phyloP scores from a whole-genome alignment of 495 filamentous ascomycete genomes.

The Daldinia concentrica region DNA sequence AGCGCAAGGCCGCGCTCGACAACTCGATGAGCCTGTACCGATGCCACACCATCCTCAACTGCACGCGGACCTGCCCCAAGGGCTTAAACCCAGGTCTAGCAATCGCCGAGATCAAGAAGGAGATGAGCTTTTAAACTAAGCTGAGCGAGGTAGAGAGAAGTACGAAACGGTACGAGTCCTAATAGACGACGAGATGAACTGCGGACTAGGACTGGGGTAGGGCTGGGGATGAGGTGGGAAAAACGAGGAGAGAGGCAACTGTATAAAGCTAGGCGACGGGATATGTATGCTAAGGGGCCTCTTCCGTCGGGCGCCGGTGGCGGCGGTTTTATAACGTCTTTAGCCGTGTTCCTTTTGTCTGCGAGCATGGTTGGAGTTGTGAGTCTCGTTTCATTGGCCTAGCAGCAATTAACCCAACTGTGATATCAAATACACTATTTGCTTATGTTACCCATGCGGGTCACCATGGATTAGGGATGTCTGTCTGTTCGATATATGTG shows the following conservation, averaged over 20 bases:
- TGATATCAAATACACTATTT: slow-evolving; percentile 34
- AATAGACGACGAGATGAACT: neutral
- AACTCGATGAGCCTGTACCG: slow-evolving; percentile 99
- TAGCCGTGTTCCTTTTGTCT: slow-evolving; percentile 40
- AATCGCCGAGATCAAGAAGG: slow-evolving; percentile 98
- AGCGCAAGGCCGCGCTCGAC: slow-evolving; percentile 90
- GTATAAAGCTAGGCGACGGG: slow-evolving; percentile 43
- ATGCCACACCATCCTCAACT: slow-evolving; percentile 99
- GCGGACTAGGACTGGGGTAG: neutral
- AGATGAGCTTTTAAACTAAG: slow-evolving; percentile 74
- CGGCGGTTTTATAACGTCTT: slow-evolving; percentile 31
- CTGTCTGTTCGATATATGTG: neutral
- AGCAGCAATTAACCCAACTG: slow-evolving; percentile 2
- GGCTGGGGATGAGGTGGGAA: slow-evolving; percentile 4
- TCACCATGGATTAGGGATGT: neutral
- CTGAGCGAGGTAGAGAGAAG: neutral
- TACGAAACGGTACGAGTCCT: neutral
- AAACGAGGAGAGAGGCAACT: slow-evolving; percentile 21
- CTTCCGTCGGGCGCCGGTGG: slow-evolving; percentile 14
- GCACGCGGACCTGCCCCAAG: slow-evolving; percentile 96
- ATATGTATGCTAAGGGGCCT: slow-evolving; percentile 32
- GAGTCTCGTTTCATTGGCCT: slow-evolving; percentile 18
- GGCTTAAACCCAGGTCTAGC: slow-evolving; percentile 93
- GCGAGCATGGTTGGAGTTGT: slow-evolving; percentile 49
- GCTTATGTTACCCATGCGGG: slow-evolving; percentile 1